A percentile compares a stretch with the other conserved stretches of the same genome.
Evolutionary conservation across 2,329 filamentous ascomycete genomes (phyloP).

Genomic region (Aspergillus intermedius): DNA sequence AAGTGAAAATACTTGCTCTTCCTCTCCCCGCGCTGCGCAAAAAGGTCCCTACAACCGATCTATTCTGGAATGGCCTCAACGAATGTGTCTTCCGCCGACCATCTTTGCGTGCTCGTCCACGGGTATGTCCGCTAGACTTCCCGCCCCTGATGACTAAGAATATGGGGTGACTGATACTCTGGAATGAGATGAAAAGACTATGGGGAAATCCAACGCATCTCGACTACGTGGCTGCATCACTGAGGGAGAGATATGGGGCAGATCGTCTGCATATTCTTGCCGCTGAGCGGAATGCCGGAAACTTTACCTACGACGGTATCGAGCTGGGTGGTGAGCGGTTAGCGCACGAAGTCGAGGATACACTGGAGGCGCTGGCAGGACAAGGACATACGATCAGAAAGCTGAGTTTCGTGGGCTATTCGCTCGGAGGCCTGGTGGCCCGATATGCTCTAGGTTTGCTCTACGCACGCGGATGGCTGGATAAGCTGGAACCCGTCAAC

Average conservation of each 20-base stretch:
- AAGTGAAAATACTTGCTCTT: too few relatives aligned
- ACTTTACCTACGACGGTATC: conserved; percentile 59
- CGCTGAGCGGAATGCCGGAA: conserved; percentile 51
- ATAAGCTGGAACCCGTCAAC: conserved; percentile 77
- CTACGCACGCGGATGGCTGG: conserved; percentile 71
- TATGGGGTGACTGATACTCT: background rate
- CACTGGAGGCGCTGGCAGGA: conserved; percentile 47
- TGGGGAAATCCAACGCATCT: conserved; percentile 58
- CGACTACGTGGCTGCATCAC: conserved; percentile 46
- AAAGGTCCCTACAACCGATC: too few relatives aligned
- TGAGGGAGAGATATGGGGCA: conserved; percentile 45
- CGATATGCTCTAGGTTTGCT: conserved; percentile 82
- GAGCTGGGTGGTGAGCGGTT: conserved; percentile 63
- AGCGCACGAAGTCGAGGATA: conserved; percentile 57
- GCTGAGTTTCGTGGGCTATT: conserved; percentile 84
- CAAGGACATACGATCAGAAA: conserved; percentile 68
- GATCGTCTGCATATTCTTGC: conserved; percentile 51
- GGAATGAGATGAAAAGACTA: conserved; percentile 34
- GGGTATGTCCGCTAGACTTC: conserved; percentile 39
- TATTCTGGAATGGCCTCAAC: background rate
- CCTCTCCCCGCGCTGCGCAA: too few relatives aligned
- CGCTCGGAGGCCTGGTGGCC: conserved; percentile 77
- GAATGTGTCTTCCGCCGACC: conserved; percentile 24
- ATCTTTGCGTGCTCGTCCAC: conserved; percentile 58
- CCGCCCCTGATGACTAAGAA: conserved; percentile 4